A percentile compares a stretch with the other conserved stretches of the same genome.
phyloP scores from a whole-genome alignment of 805 yeast species.

The Candida maltosa region DNA sequence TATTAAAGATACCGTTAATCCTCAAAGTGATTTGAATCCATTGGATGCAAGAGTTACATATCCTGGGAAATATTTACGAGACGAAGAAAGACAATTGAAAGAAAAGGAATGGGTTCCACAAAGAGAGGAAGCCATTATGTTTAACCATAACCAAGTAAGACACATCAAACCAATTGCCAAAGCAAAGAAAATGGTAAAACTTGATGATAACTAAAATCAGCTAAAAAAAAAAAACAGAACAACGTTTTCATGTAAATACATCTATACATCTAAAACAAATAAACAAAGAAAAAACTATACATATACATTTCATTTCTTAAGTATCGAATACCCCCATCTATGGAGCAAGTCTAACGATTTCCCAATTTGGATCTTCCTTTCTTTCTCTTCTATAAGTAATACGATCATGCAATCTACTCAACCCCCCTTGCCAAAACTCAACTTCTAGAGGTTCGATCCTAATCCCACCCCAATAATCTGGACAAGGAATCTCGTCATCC shows the following conservation, averaged over 20 bases:
- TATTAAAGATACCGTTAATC: constrained; percentile 9
- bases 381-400: constrained; percentile 62
- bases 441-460: constrained; percentile 83
- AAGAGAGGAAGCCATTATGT: constrained; percentile 41
- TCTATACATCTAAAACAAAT: too few relatives aligned
- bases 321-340: constrained; percentile 16
- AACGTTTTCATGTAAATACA: too few relatives aligned
- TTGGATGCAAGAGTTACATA: constrained; percentile 64
- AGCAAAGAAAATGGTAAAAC: too few relatives aligned
- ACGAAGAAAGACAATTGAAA: constrained; percentile 25
- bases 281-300: too few relatives aligned
- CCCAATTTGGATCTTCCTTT: constrained; percentile 52
- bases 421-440: constrained; percentile 98
- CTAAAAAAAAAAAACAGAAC: too few relatives aligned
- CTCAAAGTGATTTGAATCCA: constrained; percentile 44
- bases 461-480: constrained; percentile 95
- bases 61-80: constrained; percentile 61
- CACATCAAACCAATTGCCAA: too few relatives aligned
- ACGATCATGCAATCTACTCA: constrained; percentile 87
- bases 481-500: constrained; percentile 76
- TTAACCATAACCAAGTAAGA: constrained; percentile 13
- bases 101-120: constrained; percentile 44
- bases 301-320: too few relatives aligned
- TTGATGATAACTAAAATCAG: too few relatives aligned
- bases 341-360: constrained; percentile 70